phyloP scores from a whole-genome alignment of 768 basidiomycete species.

The Trametes coccinea region DNA sequence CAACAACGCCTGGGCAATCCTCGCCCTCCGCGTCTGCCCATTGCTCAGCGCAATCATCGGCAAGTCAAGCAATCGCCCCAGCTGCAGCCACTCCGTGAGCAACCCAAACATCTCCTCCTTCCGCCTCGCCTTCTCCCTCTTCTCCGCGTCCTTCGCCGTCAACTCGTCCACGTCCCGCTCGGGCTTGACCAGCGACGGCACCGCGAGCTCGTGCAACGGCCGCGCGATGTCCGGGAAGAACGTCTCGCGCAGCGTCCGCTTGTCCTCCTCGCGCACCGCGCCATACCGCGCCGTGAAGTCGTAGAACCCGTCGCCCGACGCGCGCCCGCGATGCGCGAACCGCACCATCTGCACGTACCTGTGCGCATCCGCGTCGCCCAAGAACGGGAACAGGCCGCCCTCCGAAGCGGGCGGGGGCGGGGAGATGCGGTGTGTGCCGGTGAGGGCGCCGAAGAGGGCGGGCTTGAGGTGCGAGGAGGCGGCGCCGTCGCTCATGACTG shows the following conservation, averaged over 20 bases:
- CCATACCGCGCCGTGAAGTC: constrained; percentile 95
- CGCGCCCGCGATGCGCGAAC: constrained; percentile 61
- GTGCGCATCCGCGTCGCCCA: constrained; percentile 53
- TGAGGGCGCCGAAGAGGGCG: constrained; percentile 28
- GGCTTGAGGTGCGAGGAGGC: constrained; percentile 25
- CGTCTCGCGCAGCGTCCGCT: constrained; percentile 69
- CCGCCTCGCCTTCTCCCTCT: constrained; percentile 26
- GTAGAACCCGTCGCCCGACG: constrained; percentile 73
- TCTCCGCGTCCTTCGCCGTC: constrained; percentile 13
- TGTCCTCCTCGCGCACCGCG: constrained; percentile 82
- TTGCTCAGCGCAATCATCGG: constrained; percentile 87
- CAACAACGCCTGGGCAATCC: constrained; percentile 78
- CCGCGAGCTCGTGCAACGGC: constrained; percentile 28
- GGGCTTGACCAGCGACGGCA: constrained; percentile 28
- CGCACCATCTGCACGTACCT: constrained; percentile 57
- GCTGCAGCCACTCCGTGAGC: constrained; percentile 55
- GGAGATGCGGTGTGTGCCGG: constrained; percentile 66
- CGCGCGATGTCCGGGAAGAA: constrained; percentile 52
- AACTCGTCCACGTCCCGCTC: not conserved
- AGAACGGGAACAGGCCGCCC: constrained; percentile 77
- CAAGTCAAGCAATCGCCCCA: constrained; percentile 69
- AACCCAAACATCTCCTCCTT: constrained; percentile 46
- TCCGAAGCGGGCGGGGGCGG: constrained; percentile 49
- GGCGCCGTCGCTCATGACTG: constrained; percentile 21
- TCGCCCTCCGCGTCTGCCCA: constrained; percentile 86